Evolutionary conservation across 495 filamentous ascomycete genomes (phyloP).

Genomic region (Viridothelium virens): DNA sequence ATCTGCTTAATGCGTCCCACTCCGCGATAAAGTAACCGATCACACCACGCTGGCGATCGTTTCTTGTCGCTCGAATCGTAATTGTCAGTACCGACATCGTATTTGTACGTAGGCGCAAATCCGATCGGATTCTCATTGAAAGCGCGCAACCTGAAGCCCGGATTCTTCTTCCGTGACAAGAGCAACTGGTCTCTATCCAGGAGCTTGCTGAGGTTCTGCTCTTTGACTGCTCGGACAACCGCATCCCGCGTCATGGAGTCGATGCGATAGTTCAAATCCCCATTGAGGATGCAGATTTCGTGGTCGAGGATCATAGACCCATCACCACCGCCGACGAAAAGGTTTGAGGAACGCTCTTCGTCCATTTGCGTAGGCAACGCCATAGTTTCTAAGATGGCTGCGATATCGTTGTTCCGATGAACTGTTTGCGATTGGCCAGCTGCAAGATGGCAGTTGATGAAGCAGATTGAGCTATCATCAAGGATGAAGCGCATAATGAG

Average conservation of each 20-base stretch:
- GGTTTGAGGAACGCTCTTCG: constrained; percentile 53
- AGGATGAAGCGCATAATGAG: constrained; percentile 81
- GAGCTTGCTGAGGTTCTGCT: constrained; percentile 77
- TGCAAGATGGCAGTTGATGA: constrained; percentile 95
- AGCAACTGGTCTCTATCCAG: constrained; percentile 91
- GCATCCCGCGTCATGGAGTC: constrained; percentile 91
- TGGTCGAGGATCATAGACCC: constrained; percentile 95
- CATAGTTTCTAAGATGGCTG: constrained; percentile 74
- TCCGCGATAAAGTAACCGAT: constrained; percentile 81
- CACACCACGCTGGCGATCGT: constrained; percentile 94
- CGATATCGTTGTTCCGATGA: constrained; percentile 86
- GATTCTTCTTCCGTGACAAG: constrained; percentile 75
- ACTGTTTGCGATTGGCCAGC: constrained; percentile 86
- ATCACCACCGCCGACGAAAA: constrained; percentile 83
- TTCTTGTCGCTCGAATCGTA: constrained; percentile 96
- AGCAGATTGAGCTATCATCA: constrained; percentile 88
- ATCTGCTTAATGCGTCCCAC: constrained; percentile 74
- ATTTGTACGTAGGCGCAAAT: constrained; percentile 82
- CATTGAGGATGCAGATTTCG: constrained; percentile 91
- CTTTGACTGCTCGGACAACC: constrained; percentile 72
- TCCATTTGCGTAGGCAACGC: constrained; percentile 61
- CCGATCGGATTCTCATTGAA: constrained; percentile 82
- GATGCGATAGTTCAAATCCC: constrained; percentile 96
- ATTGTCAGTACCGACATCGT: constrained; percentile 87
- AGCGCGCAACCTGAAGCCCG: constrained; percentile 74